Base-by-base conservation (phyloP, 2,329 filamentous ascomycete species). In the Sarocladium brachiariae region DNA sequence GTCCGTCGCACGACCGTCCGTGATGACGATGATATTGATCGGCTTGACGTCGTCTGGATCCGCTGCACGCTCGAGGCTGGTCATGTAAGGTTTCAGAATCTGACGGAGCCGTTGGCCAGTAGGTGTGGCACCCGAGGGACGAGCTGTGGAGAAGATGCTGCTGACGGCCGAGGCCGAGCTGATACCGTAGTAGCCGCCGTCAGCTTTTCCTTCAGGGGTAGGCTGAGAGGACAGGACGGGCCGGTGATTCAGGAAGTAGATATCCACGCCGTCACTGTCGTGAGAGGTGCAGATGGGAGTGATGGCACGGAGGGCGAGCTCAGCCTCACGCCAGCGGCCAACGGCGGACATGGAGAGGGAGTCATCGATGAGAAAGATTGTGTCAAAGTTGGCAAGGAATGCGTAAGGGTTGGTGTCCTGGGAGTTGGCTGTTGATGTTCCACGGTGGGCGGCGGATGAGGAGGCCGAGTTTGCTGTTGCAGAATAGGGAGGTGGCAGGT, bases 1-100 rank as follows among this genome's bases (percentile, higher is more conserved):
- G 63, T 96, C 90, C 1, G 76, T 83, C 1, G 93, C 83, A 35
- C 75, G 81, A 4, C 93, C 93, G 63, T 97, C 92, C 0, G 93
- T 97, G 61, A 97, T 87, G 55, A 95, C 84, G 59, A 97, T 96
- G 64, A 97, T 77, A 62, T 96, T 96, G 45, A 96, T 71, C 1
- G 90, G 89, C 62, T 89, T 91, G 19, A 86, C 74, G 5, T 63
- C 64, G 24, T 69, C 65, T 1, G 65, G 52, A 13, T 69, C 65
- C 2, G 74, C 69, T 0, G 70, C 66, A 16, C 73, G 63, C 3
- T 65, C 66, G 4, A 69, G 56, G 9, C 56, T 51, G 1, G 53
- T 62, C 2, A 95, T 63, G 62, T 96, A 96, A 0, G 87, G 82
- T 41, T 75, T 72, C 4, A 96, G 72, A 56, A 97, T 90, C 45